phyloP scores from a whole-genome alignment of 1,284 basidiomycete species.

The Papiliotrema fonsecae region DNA sequence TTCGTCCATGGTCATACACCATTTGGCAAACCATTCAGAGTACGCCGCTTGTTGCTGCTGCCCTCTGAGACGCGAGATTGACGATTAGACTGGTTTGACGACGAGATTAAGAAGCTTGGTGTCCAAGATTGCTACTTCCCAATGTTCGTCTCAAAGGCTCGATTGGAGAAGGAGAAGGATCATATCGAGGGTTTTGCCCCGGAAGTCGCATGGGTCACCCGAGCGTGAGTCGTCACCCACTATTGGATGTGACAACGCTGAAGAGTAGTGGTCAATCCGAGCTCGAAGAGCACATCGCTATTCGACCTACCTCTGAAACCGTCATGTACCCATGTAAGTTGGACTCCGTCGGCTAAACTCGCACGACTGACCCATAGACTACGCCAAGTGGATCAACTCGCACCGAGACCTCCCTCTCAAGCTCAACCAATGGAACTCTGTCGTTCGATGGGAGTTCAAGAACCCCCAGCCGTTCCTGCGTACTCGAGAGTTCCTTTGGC shows the following conservation, averaged over 20 bases:
- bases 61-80: slow-evolving; percentile 3
- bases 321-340: slow-evolving; percentile 91
- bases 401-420: slow-evolving; percentile 96
- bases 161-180: slow-evolving; percentile 94
- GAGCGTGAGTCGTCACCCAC: slow-evolving; percentile 66
- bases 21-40: slow-evolving; percentile 97
- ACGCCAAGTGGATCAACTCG: slow-evolving; percentile 97
- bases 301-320: slow-evolving; percentile 96
- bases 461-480: slow-evolving; percentile 99
- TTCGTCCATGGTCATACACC: slow-evolving; percentile 94
- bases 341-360: background rate
- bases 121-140: slow-evolving; percentile 99
- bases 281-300: slow-evolving; percentile 94
- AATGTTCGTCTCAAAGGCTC: slow-evolving; percentile 92
- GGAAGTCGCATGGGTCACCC: slow-evolving; percentile 98
- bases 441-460: slow-evolving; percentile 99
- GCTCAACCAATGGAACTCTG: slow-evolving; percentile 98
- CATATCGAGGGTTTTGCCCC: slow-evolving; percentile 99
- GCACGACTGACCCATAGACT: slow-evolving; percentile 53
- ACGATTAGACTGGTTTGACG: slow-evolving; percentile 80
- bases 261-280: slow-evolving; percentile 76
- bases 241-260: slow-evolving; percentile 1
- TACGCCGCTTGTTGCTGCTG: slow-evolving; percentile 39
- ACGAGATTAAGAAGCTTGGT: slow-evolving; percentile 85
- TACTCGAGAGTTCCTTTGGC: slow-evolving; percentile 99